Base-by-base conservation (phyloP, 2,329 filamentous ascomycete species). In the Pseudogymnoascus sp. region DNA sequence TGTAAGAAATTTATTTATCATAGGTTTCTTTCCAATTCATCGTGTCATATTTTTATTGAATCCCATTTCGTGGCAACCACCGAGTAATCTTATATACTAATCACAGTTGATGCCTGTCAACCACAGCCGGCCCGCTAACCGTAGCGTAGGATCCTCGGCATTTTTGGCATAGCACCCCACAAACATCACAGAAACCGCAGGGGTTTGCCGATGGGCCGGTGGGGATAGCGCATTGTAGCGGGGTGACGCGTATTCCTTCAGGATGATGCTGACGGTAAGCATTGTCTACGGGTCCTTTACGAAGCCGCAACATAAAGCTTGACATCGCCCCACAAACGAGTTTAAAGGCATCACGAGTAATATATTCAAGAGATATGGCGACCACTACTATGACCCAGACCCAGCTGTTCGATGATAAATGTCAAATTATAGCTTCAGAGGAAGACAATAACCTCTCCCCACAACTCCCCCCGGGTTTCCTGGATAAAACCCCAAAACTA, bases 401-500 rank as follows among this genome's bases (percentile, higher is more conserved):
- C 13, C 45, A 28, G 11, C 13, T 2, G 6, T 21, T 51, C 21
- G 21, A 51, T 28, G 45, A 28, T 8, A 28, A 7, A n/a, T 14
- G 6, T 28, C 21, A 28, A 13, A 51, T 51, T 25, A n/a, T 28
- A n/a, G 45, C n/a, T 28, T n/a, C 21, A 8, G 21, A 25, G 45
- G 13, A 51, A n/a, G 11, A 10, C 21, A 51, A n/a, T 51, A 51
- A 28, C n/a, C 13, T 51, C 45, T n/a, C 45, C 11, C 28, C 45
- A 8, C 45, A 28, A n/a, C 45, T 51, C 14, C 45, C 45, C 1
- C 21, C 1, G 14, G 45, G 13, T 6, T 51, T 51, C 45, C 45
- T 51, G 13, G 45, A 51, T 16, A 16, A 54, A n/a, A 6, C n/a
- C 23, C 23, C 63, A 2, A 70, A 69, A 8, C 45, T 69, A 11